A percentile compares a stretch with the other conserved stretches of the same genome.
Evolutionary conservation across 148 eudicot species (phyloP).

Genomic region (Selenicereus undatus): DNA sequence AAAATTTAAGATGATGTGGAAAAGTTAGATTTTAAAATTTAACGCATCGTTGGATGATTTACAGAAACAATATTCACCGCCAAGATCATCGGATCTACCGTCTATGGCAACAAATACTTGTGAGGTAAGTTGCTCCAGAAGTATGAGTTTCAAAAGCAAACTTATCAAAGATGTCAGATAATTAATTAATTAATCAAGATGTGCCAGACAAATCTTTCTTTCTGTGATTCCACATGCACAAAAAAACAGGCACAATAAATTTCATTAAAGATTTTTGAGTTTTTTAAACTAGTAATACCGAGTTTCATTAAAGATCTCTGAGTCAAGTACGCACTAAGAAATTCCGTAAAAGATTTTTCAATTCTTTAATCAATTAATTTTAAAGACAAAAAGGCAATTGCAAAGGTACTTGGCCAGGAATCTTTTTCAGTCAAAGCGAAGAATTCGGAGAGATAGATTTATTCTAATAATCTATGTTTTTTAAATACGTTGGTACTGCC

Average conservation of each 20-base stretch:
- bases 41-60: no score
- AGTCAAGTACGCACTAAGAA: not conserved
- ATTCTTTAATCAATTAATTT: not conserved
- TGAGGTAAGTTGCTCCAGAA: not conserved
- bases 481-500: conserved; percentile 4
- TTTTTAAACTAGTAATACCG: not conserved
- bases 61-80: no score
- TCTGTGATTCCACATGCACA: not conserved
- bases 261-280: not conserved
- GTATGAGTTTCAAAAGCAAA: not conserved
- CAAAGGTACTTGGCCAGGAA: conserved; percentile 19
- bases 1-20: no score
- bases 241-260: not conserved
- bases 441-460: conserved; percentile 31
- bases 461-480: conserved; percentile 14
- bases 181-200: no score
- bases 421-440: conserved; percentile 43
- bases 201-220: not conserved
- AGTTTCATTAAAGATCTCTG: not conserved
- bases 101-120: not conserved
- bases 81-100: not conserved
- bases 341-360: not conserved
- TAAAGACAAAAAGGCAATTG: not conserved
- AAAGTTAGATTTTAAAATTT: no score
- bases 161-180: not conserved